Evolutionary conservation across 2,329 filamentous ascomycete genomes (phyloP).

Genomic region (Fusarium xyrophilum): DNA sequence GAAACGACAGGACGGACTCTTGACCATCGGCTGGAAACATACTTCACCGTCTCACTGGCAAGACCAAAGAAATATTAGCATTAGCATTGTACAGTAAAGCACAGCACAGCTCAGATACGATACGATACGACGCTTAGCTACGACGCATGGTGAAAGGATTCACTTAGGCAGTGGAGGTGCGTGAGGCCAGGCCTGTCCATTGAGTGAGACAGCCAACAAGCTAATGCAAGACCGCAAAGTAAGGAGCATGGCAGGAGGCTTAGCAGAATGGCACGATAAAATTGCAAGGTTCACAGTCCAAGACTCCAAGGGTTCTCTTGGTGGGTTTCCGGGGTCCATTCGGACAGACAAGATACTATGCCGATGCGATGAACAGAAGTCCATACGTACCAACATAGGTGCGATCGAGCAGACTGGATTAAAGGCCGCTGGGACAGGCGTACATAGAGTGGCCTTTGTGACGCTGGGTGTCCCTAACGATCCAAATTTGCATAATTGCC

Average conservation of each 20-base stretch:
- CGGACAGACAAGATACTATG: slow-evolving; percentile 11
- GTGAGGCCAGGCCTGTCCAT: slow-evolving; percentile 7
- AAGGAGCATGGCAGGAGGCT: slow-evolving; percentile 1
- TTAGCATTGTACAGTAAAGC: background rate
- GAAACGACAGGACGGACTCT: background rate
- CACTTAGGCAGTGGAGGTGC: background rate
- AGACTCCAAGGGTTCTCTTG: slow-evolving; percentile 29
- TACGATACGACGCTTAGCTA: background rate
- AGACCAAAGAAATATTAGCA: background rate
- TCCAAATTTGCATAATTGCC: slow-evolving; percentile 15
- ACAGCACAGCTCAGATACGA: background rate
- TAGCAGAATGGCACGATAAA: slow-evolving; percentile 24
- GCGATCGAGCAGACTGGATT: background rate
- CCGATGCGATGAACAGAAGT: slow-evolving; percentile 13
- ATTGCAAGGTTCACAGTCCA: slow-evolving; percentile 11
- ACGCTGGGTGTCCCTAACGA: slow-evolving; percentile 7
- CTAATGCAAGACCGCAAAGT: background rate
- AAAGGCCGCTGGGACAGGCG: background rate
- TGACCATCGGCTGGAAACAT: slow-evolving; percentile 11
- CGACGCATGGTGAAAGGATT: slow-evolving; percentile 4
- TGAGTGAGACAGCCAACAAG: slow-evolving; percentile 22
- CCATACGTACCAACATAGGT: slow-evolving; percentile 1
- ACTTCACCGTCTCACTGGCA: slow-evolving; percentile 12
- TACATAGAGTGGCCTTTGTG: background rate
- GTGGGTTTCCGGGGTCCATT: slow-evolving; percentile 12